A percentile compares a stretch with the other conserved stretches of the same genome.
phyloP scores from a whole-genome alignment of 1,284 basidiomycete species.

The Pascua sp. region DNA sequence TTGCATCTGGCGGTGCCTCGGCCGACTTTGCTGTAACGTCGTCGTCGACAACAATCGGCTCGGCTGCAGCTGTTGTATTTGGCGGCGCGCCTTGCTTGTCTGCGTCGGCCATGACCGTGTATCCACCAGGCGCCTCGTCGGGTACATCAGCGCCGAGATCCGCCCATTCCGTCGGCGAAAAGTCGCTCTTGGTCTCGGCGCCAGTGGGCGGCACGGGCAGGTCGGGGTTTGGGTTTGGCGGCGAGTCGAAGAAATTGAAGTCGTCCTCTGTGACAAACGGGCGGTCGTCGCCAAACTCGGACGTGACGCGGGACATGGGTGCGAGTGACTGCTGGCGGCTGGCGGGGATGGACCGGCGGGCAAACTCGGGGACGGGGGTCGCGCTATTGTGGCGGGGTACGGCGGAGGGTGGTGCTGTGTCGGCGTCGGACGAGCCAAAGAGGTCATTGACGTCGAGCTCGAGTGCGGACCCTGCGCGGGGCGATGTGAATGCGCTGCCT shows the following conservation, averaged over 20 bases:
- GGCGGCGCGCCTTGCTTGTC: too few relatives aligned
- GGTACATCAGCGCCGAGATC: conserved; percentile 2
- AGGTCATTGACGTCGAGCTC: conserved; percentile 21
- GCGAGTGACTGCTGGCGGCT: too few relatives aligned
- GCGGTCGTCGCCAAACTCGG: background rate
- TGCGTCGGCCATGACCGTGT: background rate
- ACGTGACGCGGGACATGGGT: too few relatives aligned
- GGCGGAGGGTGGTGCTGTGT: background rate
- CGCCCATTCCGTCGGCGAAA: background rate
- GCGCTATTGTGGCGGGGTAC: background rate
- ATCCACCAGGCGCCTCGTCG: background rate
- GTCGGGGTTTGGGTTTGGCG: conserved; percentile 13
- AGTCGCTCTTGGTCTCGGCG: background rate
- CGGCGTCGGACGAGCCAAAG: conserved; percentile 16
- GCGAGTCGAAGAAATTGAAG: conserved; percentile 47
- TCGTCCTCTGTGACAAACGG: conserved; percentile 40
- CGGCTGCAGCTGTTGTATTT: too few relatives aligned
- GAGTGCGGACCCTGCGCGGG: conserved; percentile 2
- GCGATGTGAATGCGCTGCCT: conserved; percentile 6
- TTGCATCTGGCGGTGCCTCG: too few relatives aligned
- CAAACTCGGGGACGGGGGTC: background rate
- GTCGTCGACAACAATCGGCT: too few relatives aligned
- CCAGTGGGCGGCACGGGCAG: background rate
- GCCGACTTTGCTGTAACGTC: too few relatives aligned
- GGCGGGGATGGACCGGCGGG: too few relatives aligned